Percentiles rank a stretch among this genome's conserved stretches.
Conservation (phyloP, 78 protist species). For the Dictyostelium firmibasis region DNA sequence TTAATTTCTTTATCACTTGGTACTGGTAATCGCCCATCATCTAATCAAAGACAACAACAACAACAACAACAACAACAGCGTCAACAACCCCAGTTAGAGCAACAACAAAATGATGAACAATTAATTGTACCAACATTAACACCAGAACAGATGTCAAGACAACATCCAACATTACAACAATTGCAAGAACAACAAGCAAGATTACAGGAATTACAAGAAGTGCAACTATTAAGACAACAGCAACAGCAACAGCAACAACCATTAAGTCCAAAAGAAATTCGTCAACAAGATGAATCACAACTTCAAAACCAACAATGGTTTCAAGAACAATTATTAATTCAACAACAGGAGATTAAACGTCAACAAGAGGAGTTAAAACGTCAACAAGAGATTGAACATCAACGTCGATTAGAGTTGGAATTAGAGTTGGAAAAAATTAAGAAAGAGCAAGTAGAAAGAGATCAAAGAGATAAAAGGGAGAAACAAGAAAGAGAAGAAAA, state of each 20-base stretch:
- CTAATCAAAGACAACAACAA: background rate
- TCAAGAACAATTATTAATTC: background rate
- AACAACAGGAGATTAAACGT: background rate
- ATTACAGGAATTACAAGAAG: background rate
- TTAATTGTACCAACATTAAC: background rate
- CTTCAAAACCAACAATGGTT: background rate
- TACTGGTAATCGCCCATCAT: background rate
- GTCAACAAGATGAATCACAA: background rate
- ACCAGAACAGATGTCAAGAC: background rate
- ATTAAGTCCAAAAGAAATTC: background rate
- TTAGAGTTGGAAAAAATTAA: background rate
- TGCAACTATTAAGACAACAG: background rate
- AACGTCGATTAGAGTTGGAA: background rate
- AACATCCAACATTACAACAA: background rate
- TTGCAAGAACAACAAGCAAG: background rate
- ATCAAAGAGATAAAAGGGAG: background rate
- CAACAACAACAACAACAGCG: background rate
- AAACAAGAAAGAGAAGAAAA: background rate
- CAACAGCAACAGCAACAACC: background rate
- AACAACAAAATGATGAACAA: background rate
- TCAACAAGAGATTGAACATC: background rate
- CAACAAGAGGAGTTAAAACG: background rate
- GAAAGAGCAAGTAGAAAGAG: background rate
- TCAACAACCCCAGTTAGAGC: background rate
- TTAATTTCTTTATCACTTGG: constrained; percentile 2